A percentile compares a stretch with the other conserved stretches of the same genome.
Conservation (phyloP, 257 asterid genomes). For the Plantago ovata region DNA sequence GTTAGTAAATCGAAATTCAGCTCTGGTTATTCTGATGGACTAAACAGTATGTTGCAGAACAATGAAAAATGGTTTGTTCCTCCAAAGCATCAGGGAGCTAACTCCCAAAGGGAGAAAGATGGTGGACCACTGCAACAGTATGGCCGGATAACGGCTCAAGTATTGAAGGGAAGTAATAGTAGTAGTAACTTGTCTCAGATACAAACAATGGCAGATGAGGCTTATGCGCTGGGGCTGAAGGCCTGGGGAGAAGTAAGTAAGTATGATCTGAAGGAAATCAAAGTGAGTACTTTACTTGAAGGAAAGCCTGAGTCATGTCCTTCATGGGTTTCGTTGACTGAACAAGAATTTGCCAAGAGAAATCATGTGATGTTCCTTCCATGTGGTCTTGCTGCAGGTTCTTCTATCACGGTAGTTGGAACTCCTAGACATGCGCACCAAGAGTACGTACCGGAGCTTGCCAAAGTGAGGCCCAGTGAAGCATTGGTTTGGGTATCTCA, state of each 20-base stretch:
- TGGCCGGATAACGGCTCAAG: conserved; percentile 72
- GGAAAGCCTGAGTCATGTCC: conserved; percentile 95
- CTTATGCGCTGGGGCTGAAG: conserved; percentile 78
- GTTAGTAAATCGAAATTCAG: conserved; percentile 27
- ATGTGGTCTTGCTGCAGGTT: conserved; percentile 97
- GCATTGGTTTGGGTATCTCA: conserved; percentile 81
- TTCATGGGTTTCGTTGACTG: conserved; percentile 73
- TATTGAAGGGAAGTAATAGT: conserved; percentile 44
- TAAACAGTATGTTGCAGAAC: conserved; percentile 48
- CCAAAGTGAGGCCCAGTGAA: conserved; percentile 44
- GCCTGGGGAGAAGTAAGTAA: conserved; percentile 89
- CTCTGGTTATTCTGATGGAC: conserved; percentile 41
- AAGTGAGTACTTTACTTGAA: conserved; percentile 68
- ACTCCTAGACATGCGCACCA: conserved; percentile 84
- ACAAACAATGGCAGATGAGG: conserved; percentile 87
- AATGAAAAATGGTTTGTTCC: conserved; percentile 37
- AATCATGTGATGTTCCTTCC: conserved; percentile 77
- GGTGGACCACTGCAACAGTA: conserved; percentile 42
- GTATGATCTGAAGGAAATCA: conserved; percentile 51
- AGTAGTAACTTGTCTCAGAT: conserved; percentile 46
- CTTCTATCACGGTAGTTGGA: conserved; percentile 84
- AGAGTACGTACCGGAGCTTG: conserved; percentile 89
- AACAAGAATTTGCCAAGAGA: conserved; percentile 53
- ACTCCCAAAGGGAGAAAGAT: conserved; percentile 22
- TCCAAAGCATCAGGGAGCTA: conserved; percentile 31